A percentile compares a stretch with the other conserved stretches of the same genome.
phyloP scores from a whole-genome alignment of 257 asterid species.

The Forsythia viridissima region DNA sequence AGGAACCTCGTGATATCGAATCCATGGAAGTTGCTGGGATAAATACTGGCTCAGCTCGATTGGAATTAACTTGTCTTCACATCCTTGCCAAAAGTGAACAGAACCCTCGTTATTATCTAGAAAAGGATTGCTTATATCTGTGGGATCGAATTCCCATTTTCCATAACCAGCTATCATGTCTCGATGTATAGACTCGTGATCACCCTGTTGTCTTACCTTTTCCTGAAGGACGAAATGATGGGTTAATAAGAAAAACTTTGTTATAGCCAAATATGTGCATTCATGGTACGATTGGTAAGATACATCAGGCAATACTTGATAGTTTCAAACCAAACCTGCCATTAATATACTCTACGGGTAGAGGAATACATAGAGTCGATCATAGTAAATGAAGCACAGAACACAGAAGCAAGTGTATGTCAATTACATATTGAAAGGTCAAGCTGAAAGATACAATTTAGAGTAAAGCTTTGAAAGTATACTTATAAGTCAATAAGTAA shows the following conservation, averaged over 20 bases:
- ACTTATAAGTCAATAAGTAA: not conserved
- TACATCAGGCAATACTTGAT: not conserved
- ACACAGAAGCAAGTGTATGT: not conserved
- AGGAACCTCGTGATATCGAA: slow-evolving; percentile 70
- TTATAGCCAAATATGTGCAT: too few species aligned
- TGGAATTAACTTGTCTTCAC: slow-evolving; percentile 54
- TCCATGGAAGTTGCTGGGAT: slow-evolving; percentile 65
- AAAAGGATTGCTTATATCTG: slow-evolving; percentile 56
- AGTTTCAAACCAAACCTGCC: not conserved
- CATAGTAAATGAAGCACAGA: not conserved
- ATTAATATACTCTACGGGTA: not conserved
- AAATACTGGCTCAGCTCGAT: slow-evolving; percentile 45
- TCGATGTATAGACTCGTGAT: slow-evolving; percentile 56
- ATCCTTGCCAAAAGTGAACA: slow-evolving; percentile 84
- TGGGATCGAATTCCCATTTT: slow-evolving; percentile 70
- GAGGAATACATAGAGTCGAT: not conserved
- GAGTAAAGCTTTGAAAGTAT: not conserved
- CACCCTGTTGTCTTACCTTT: slow-evolving; percentile 65
- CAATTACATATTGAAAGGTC: not conserved
- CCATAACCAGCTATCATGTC: slow-evolving; percentile 51
- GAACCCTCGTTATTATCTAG: slow-evolving; percentile 51
- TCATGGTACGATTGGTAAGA: not conserved
- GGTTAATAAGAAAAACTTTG: not conserved
- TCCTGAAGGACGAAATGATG: slow-evolving; percentile 39
- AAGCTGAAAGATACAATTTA: not conserved